These are phyloP conservation scores for Polyplosphaeria fusca DNA, from an alignment of 495 filamentous ascomycete species.

Conservation along the genomic window DNA sequence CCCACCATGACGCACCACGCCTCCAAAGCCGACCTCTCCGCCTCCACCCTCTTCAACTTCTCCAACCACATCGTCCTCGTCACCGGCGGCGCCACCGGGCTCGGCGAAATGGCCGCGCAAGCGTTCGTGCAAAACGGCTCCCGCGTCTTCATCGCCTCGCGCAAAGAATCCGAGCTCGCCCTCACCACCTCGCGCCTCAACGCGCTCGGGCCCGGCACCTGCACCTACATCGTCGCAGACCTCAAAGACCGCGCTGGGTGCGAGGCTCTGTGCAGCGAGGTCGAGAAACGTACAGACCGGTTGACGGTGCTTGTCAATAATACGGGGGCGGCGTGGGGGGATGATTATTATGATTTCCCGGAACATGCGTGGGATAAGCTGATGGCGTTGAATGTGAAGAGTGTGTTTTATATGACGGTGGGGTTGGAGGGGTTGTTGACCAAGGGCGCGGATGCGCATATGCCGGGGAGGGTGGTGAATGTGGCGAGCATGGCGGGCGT, in stretches of 20 bases:
- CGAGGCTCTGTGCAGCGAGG: conserved; percentile 26
- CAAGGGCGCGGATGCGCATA: conserved; percentile 37
- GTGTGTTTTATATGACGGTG: conserved; percentile 39
- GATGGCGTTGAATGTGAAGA: conserved; percentile 41
- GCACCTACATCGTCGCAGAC: conserved; percentile 39
- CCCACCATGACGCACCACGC: conserved; percentile 25
- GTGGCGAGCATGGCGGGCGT: conserved; percentile 41
- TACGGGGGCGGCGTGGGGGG: conserved; percentile 39
- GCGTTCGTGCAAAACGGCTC: conserved; percentile 42
- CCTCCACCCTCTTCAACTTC: conserved; percentile 38
- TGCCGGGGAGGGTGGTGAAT: conserved; percentile 38
- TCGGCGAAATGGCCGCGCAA: conserved; percentile 44
- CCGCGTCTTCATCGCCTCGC: conserved; percentile 39
- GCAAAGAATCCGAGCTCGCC: conserved; percentile 42
- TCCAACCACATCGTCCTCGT: conserved; percentile 38
- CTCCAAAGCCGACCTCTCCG: conserved; percentile 27
- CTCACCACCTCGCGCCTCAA: conserved; percentile 36
- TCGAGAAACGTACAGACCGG: conserved; percentile 34
- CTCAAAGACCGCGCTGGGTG: conserved; percentile 38
- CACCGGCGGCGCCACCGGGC: conserved; percentile 40
- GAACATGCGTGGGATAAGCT: conserved; percentile 42
- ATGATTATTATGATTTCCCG: conserved; percentile 39
- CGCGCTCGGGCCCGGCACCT: conserved; percentile 37
- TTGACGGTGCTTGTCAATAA: conserved; percentile 40
- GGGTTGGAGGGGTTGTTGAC: conserved; percentile 32